Base-by-base conservation (phyloP, 192 early-diverging fungal genomes). In the Coemansia sp. region DNA sequence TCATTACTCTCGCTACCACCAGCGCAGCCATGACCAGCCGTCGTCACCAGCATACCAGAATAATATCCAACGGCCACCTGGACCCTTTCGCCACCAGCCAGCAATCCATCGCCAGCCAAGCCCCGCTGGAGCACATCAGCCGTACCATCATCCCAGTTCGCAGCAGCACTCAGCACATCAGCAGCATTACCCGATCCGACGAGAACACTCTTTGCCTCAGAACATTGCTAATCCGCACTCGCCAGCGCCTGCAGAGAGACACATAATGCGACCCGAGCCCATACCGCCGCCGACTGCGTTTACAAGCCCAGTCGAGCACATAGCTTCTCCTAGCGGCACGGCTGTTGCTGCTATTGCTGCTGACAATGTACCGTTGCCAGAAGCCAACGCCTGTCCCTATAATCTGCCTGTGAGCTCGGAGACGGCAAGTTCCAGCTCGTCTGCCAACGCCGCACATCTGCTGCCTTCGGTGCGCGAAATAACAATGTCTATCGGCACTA, bases 381-480 rank as follows among this genome's bases (percentile, higher is more conserved):
- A 62, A 36, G 47, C 54, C 2, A 42, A 42, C 4, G 25, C 53
- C 22, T 38, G 53, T 17, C 22, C 42, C 2, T 60, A 58, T 22
- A 61, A 37, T 31, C 62, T 37, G 28, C 48, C 37, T 1, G 31
- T 52, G n/a, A 62, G 57, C 13, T 56, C 62, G 6, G 65, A 61
- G 20, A 50, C 61, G 0, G 50, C 59, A 8, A 55, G 57, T 53
- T 58, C 68, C 15, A 50, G 40, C 58, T 44, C 65, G 19, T 60
- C 68, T 8, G 56, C 63, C 40, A 38, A 60, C 3, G 34, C 55
- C 14, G 56, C 69, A 15, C 76, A 72, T 7, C 47, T 55, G 38
- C 61, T 79, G 17, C 76, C 76, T 2, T 79, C 76, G 2, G 70
- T 79, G 55, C 70, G 76, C 40, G 76, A 79, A 28, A 62, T 79